phyloP scores from a whole-genome alignment of 441 rosid genomes.

The Metrosideros polymorpha region DNA sequence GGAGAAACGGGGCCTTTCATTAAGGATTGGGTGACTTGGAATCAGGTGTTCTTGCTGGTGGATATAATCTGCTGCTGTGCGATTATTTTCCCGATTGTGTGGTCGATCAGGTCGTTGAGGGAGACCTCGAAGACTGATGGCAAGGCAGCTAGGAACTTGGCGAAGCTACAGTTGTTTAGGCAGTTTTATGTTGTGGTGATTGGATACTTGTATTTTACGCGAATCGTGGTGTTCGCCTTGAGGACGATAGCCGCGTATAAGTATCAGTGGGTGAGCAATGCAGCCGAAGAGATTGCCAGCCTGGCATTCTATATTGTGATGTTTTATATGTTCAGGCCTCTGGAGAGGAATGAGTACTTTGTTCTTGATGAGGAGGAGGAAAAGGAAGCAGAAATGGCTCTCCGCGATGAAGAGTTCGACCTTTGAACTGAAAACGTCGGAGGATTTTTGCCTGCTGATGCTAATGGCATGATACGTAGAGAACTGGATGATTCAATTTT shows the following conservation, averaged over 20 bases:
- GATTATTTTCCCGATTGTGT: constrained; percentile 40
- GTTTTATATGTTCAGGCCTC: constrained; percentile 42
- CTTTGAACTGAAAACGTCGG: neutral
- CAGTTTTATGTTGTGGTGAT: constrained; percentile 39
- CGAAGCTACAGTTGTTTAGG: constrained; percentile 47
- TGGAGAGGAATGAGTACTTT: constrained; percentile 43
- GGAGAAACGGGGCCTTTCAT: constrained; percentile 42
- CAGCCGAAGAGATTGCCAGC: constrained; percentile 38
- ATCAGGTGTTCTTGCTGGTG: constrained; percentile 34
- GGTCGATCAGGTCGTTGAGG: constrained; percentile 38
- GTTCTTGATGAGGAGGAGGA: constrained; percentile 39
- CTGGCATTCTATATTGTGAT: constrained; percentile 36
- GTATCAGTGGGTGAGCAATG: constrained; percentile 28
- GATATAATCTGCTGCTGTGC: constrained; percentile 47
- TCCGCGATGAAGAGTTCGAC: neutral
- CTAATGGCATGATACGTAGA: neutral
- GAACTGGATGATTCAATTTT: neutral
- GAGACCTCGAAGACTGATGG: constrained; percentile 46
- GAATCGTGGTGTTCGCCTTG: constrained; percentile 29
- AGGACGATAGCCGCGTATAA: constrained; percentile 27
- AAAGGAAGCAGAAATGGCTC: neutral
- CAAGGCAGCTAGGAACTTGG: constrained; percentile 40
- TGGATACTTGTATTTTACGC: constrained; percentile 40
- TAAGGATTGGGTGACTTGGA: constrained; percentile 49
- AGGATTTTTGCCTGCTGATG: neutral